Evolutionary conservation across 1,284 basidiomycete genomes (phyloP), one percentile per base, ranked within the genome.

Genomic region (Puccinia sorghi): DNA sequence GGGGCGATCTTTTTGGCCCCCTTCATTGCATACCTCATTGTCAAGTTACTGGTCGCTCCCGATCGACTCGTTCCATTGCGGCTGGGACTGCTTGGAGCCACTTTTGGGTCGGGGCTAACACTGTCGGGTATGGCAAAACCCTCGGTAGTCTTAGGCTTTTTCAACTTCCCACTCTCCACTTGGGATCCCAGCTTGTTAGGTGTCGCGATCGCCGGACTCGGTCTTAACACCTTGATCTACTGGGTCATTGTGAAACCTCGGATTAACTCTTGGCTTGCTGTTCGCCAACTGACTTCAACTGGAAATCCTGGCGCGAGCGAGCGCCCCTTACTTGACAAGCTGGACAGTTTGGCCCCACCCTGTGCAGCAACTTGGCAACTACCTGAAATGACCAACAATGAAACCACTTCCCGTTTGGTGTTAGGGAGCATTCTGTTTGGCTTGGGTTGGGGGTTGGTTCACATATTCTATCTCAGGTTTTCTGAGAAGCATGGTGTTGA

Each of bases 181-280:
- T 74, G 72, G 72, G 50, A 74, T 50, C 72, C 72, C 41, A 74
- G 59, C 48, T 64, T 74, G 37, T 41, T 74, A 32, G 72, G 72
- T 8, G 72, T 74, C 32, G 72, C 72, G 4, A 32, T 74, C 46
- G 59, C 72, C 39, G 72, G 72, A 22, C 57, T 74, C 7, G 72
- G 72, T 15, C 41, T 63, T 22, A 74, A 74, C 48, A 74, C 56
- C 1, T 39, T 74, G 27, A n/a, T 63, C 56, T 74, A 63, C 59
- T 48, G 41, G 22, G 7, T 25, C 32, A 20, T 5, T 12, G 32
- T 74, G 13, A 32, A 52, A 12, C 37, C 41, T 27, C 56, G 57
- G 25, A 59, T 74, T 39, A 43, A 50, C 12, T 43, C 56, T 20
- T 74, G 72, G 72, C 56, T 50, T 52, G 71, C 48, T 20, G 54